Base-by-base conservation (phyloP, 495 filamentous ascomycete genomes). In the Aspergillus heteromorphus region DNA sequence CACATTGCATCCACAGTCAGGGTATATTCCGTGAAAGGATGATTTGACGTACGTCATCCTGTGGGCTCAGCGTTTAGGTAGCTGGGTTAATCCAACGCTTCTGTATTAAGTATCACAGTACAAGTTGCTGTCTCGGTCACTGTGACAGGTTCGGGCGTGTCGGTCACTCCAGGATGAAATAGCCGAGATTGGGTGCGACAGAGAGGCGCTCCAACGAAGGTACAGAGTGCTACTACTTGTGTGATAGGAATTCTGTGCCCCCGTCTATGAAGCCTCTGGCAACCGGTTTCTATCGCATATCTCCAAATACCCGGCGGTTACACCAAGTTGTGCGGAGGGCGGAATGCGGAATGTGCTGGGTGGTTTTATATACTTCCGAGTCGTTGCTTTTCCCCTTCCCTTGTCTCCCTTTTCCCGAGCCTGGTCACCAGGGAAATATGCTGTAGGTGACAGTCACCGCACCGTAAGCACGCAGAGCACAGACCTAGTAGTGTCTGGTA, bases 1-100 rank as follows among this genome's bases (percentile, higher is more conserved):
- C 58, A 60, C 58, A 50, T 47, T 53, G 49, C 38, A 49, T 55
- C 49, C 40, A 40, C 48, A 19, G 38, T 50, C 17, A 38, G 41
- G 10, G 25, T 47, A 11, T 29, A 21, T 34, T 16, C 25, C 4
- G 13, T 30, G 34, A 25, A 55, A 42, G 19, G 42, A 40, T 34
- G 13, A 18, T 17, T 45, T 13, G 17, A 6, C 17, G 17, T 27
- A 29, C 17, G n/a, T 27, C 49, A 42, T 41, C n/a, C 5, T 38
- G 34, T 14, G 11, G 34, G 34, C n/a, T 38, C 34, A 34, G 1
- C 34, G 34, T 13, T 38, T 13, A n/a, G n/a, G 34, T 38, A n/a
- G n/a, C 11, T 14, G 34, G 13, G 34, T 38, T 13, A 13, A 14
- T 38, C 11, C 13, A 38, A 38, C n/a, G 4, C 13, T 38, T 13